A percentile compares a stretch with the other conserved stretches of the same genome.
Evolutionary conservation across 768 basidiomycete species (phyloP).

Genomic region (Scleroderma citrinum): DNA sequence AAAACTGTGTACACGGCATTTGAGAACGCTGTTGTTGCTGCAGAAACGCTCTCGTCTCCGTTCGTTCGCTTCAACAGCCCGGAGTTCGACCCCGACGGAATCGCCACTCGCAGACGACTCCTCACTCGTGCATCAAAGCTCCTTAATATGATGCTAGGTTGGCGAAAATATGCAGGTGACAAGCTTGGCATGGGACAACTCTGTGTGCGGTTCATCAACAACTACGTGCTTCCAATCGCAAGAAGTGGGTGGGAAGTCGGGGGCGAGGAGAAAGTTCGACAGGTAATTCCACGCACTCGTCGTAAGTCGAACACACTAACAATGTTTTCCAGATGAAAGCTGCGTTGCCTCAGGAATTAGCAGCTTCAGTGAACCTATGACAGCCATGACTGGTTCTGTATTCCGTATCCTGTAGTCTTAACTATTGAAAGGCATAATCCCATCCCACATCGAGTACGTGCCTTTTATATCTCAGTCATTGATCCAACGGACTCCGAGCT

Average conservation of each 20-base stretch:
- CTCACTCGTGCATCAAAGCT: slow-evolving; percentile 66
- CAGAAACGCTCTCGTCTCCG: slow-evolving; percentile 43
- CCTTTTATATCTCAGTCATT: background rate
- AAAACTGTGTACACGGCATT: slow-evolving; percentile 50
- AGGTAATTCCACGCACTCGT: slow-evolving; percentile 37
- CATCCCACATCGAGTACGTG: slow-evolving; percentile 6
- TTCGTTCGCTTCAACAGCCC: slow-evolving; percentile 39
- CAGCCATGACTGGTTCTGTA: slow-evolving; percentile 7
- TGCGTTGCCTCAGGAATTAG: slow-evolving; percentile 22
- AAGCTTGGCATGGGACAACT: slow-evolving; percentile 50
- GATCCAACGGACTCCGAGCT: slow-evolving; percentile 16
- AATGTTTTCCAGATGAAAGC: slow-evolving; percentile 15
- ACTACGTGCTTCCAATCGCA: slow-evolving; percentile 59
- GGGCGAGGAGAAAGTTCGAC: slow-evolving; percentile 56
- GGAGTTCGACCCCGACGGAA: slow-evolving; percentile 71
- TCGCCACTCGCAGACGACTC: slow-evolving; percentile 65
- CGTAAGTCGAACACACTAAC: background rate
- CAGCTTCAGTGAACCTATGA: slow-evolving; percentile 12
- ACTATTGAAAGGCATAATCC: background rate
- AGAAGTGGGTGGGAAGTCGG: slow-evolving; percentile 85
- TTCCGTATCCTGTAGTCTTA: slow-evolving; percentile 6
- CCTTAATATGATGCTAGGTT: slow-evolving; percentile 63
- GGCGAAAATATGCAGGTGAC: slow-evolving; percentile 69
- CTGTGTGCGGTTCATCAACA: slow-evolving; percentile 49
- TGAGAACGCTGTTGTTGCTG: slow-evolving; percentile 47